phyloP scores from a whole-genome alignment of 2,329 filamentous ascomycete genomes.

The Diplocarpon mali region DNA sequence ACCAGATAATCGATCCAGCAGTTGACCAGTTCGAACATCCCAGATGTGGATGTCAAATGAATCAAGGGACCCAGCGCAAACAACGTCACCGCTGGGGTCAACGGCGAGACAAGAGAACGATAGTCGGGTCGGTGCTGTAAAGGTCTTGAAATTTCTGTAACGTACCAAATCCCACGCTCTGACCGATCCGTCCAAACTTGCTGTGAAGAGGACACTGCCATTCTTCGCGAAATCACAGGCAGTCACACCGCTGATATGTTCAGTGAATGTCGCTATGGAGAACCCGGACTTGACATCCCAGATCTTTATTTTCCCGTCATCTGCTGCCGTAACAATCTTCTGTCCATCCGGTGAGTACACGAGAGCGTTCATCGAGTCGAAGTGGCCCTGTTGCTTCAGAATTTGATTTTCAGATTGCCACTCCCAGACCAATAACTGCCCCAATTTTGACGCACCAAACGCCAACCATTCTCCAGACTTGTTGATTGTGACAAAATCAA shows the following conservation, averaged over 20 bases:
- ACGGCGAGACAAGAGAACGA: conserved; percentile 92
- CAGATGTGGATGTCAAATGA: conserved; percentile 97
- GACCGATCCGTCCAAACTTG: conserved; percentile 87
- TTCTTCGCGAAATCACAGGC: conserved; percentile 91
- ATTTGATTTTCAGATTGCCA: conserved; percentile 99
- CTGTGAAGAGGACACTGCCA: conserved; percentile 91
- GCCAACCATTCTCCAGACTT: conserved; percentile 93
- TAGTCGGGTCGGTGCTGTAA: conserved; percentile 82
- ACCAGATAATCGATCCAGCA: conserved; percentile 80
- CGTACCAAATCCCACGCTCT: conserved; percentile 92
- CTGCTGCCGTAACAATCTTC: conserved; percentile 82
- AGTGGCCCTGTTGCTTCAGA: conserved; percentile 93
- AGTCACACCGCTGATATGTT: conserved; percentile 89
- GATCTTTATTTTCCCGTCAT: conserved; percentile 97
- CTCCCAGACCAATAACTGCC: conserved; percentile 96
- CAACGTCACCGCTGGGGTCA: conserved; percentile 93
- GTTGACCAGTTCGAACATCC: conserved; percentile 94
- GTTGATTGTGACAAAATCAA: conserved; percentile 91
- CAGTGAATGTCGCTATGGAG: conserved; percentile 95
- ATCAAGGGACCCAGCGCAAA: conserved; percentile 88
- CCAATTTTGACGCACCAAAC: conserved; percentile 88
- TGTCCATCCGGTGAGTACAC: conserved; percentile 91
- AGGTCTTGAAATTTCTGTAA: conserved; percentile 95
- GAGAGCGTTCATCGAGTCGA: conserved; percentile 88
- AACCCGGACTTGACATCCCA: conserved; percentile 97